Percentiles rank a stretch among this genome's conserved stretches.
phyloP scores from a whole-genome alignment of 2,329 filamentous ascomycete species.

The Talaromyces pinophilus region DNA sequence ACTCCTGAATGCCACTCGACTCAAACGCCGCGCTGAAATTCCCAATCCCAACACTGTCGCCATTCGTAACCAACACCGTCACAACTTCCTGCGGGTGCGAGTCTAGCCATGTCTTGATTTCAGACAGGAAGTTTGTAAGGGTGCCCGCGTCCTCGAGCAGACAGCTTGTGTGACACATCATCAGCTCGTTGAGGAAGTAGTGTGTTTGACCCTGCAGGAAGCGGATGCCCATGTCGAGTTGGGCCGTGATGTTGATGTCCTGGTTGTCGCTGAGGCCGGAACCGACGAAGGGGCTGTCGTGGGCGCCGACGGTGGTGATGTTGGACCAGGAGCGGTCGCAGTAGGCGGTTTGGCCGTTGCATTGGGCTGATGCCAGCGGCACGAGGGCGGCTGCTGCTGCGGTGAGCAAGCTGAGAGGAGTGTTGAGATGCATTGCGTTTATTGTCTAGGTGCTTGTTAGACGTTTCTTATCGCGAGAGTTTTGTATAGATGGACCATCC shows the following conservation, averaged over 20 bases:
- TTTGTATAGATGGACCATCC: neutral
- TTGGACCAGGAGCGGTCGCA: slow-evolving; percentile 62
- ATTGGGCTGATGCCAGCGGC: slow-evolving; percentile 34
- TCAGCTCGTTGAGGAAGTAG: slow-evolving; percentile 52
- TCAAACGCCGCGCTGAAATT: slow-evolving; percentile 39
- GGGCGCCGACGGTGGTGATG: slow-evolving; percentile 63
- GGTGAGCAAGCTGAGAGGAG: slow-evolving; percentile 5
- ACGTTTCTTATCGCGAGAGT: neutral
- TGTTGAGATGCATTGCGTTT: slow-evolving; percentile 7
- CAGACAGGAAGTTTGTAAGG: slow-evolving; percentile 57
- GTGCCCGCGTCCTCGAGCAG: slow-evolving; percentile 60
- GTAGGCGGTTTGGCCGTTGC: slow-evolving; percentile 60
- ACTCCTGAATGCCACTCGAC: slow-evolving; percentile 34
- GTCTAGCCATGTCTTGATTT: slow-evolving; percentile 63
- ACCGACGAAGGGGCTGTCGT: slow-evolving; percentile 67
- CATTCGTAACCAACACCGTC: slow-evolving; percentile 64
- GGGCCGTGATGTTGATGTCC: slow-evolving; percentile 57
- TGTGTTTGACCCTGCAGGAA: slow-evolving; percentile 67
- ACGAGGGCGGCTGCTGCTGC: slow-evolving; percentile 13
- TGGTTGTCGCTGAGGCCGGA: slow-evolving; percentile 59
- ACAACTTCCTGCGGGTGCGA: slow-evolving; percentile 62
- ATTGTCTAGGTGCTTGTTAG: neutral
- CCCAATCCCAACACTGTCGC: slow-evolving; percentile 46
- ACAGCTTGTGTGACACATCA: slow-evolving; percentile 68
- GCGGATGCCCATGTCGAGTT: slow-evolving; percentile 63